Conservation (phyloP, 306 rosid species). For the Ormosia emarginata region DNA sequence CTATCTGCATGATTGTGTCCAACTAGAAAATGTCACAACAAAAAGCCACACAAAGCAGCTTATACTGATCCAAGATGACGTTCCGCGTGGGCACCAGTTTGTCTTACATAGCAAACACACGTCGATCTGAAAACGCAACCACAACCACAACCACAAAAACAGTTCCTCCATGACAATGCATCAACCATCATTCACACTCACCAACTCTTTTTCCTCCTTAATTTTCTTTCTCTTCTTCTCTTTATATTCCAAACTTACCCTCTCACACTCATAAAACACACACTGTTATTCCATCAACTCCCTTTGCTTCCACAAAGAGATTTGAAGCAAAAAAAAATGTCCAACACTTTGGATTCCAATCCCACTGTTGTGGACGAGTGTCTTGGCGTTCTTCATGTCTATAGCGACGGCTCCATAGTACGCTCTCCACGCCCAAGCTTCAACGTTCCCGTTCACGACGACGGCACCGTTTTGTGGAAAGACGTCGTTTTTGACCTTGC, state of each 20-base stretch:
- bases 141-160: neutral
- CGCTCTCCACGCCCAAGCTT: conserved; percentile 60
- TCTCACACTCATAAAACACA: neutral
- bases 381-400: conserved; percentile 77
- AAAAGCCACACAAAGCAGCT: neutral
- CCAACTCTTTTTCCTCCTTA: too few relatives aligned
- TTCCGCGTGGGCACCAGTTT: neutral
- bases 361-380: conserved; percentile 60
- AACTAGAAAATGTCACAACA: neutral
- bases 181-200: too few relatives aligned
- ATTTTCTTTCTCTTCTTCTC: neutral
- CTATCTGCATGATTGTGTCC: neutral
- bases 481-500: conserved; percentile 58
- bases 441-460: conserved; percentile 44
- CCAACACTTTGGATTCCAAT: neutral
- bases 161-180: too few relatives aligned
- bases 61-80: neutral
- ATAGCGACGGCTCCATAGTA: conserved; percentile 66
- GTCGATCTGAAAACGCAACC: neutral
- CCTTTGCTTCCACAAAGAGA: neutral
- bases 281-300: neutral
- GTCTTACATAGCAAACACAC: conserved; percentile 13
- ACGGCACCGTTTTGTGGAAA: conserved; percentile 68
- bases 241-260: neutral
- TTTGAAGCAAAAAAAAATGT: neutral